Conservation (phyloP, 345 rosid genomes). For the Salix arbutifolia region DNA sequence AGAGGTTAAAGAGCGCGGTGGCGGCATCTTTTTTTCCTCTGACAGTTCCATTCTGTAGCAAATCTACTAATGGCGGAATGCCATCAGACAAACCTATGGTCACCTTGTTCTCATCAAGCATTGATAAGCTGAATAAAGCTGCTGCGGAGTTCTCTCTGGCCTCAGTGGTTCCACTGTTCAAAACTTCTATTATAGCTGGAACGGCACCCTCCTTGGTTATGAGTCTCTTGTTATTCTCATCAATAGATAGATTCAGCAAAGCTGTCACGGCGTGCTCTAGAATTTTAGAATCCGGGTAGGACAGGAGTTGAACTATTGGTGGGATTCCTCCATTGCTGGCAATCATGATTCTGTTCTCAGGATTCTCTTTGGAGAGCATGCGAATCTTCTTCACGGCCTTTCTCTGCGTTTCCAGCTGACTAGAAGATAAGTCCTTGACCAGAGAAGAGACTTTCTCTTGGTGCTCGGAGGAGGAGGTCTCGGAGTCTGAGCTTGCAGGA, state of each 20-base stretch:
- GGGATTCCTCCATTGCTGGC: conserved; percentile 54
- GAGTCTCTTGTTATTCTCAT: conserved; percentile 56
- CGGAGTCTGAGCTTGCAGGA: background rate
- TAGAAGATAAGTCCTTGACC: conserved; percentile 43
- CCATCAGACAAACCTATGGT: conserved; percentile 51
- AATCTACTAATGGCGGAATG: conserved; percentile 64
- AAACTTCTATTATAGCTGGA: conserved; percentile 53
- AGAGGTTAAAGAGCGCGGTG: conserved; percentile 70
- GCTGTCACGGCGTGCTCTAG: conserved; percentile 75
- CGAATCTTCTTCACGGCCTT: conserved; percentile 56
- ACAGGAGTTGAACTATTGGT: conserved; percentile 49
- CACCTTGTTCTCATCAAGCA: conserved; percentile 77
- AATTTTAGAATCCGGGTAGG: conserved; percentile 58
- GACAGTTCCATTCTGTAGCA: conserved; percentile 55
- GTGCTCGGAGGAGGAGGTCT: conserved; percentile 14
- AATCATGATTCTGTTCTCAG: conserved; percentile 53
- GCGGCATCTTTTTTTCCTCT: conserved; percentile 83
- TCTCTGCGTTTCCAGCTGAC: conserved; percentile 53
- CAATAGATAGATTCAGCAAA: conserved; percentile 62
- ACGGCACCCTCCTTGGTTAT: conserved; percentile 56
- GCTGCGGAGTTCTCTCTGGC: conserved; percentile 85
- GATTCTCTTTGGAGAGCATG: conserved; percentile 57
- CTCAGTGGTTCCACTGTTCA: conserved; percentile 49
- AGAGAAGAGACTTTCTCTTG: conserved; percentile 34
- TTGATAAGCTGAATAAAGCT: conserved; percentile 70